phyloP scores from a whole-genome alignment of 257 asterid species.

The Misopates orontium region DNA sequence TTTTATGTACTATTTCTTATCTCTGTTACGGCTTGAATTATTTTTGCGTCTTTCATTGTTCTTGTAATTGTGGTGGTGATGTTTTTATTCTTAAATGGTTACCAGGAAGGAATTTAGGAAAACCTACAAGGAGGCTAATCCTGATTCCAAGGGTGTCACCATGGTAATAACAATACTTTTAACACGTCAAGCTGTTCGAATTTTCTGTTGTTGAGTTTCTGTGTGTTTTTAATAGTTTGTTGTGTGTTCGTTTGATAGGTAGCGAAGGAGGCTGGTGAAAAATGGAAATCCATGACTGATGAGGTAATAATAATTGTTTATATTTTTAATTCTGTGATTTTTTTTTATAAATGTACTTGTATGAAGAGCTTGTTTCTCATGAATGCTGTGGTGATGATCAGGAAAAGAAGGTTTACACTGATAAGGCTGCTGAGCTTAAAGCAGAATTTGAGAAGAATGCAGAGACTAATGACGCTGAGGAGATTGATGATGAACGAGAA shows the following conservation, averaged over 20 bases:
- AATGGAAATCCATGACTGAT: slow-evolving; percentile 73
- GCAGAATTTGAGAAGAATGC: slow-evolving; percentile 55
- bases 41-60: not conserved
- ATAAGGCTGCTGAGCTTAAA: slow-evolving; percentile 78
- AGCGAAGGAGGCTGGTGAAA: slow-evolving; percentile 86
- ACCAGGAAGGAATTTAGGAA: slow-evolving; percentile 79
- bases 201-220: not conserved
- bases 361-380: not conserved
- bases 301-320: slow-evolving; percentile 41
- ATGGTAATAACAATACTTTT: slow-evolving; percentile 32
- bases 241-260: slow-evolving; percentile 36
- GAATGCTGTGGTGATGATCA: slow-evolving; percentile 31
- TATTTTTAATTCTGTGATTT: not conserved
- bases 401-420: slow-evolving; percentile 65
- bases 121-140: slow-evolving; percentile 66
- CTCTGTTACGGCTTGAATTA: not conserved
- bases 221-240: not conserved
- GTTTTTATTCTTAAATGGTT: not conserved
- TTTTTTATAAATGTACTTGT: not conserved
- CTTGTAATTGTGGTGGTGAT: not conserved
- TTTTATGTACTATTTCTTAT: slow-evolving; percentile 52
- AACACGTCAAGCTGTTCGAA: not conserved
- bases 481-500: not conserved
- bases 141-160: slow-evolving; percentile 60
- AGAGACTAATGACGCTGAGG: slow-evolving; percentile 30